Conservation (phyloP, 768 basidiomycete species). For the Lactarius evosmus region DNA sequence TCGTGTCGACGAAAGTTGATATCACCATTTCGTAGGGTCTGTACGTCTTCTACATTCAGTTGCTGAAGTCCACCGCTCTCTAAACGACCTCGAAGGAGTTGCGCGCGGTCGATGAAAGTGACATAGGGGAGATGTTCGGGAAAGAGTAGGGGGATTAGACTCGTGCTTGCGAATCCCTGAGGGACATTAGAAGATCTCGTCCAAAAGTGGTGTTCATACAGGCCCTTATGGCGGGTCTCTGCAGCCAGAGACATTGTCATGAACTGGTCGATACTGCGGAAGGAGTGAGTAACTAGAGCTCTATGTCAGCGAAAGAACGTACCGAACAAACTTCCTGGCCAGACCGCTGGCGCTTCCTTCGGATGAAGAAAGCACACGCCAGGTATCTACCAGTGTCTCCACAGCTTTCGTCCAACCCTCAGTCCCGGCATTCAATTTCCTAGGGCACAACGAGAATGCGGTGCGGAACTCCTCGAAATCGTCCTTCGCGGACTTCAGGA, state of each 20-base stretch:
- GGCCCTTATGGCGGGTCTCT: constrained; percentile 68
- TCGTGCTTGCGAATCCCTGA: constrained; percentile 33
- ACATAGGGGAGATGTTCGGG: constrained; percentile 69
- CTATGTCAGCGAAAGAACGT: constrained; percentile 31
- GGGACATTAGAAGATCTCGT: constrained; percentile 36
- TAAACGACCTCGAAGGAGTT: constrained; percentile 61
- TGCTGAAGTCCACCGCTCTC: constrained; percentile 52
- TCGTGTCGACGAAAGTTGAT: constrained; percentile 42
- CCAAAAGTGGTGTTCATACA: constrained; percentile 81
- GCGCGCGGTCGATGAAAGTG: constrained; percentile 63
- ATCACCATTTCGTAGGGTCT: constrained; percentile 54
- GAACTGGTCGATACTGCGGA: constrained; percentile 64
- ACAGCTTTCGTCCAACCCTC: constrained; percentile 37
- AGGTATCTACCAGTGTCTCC: constrained; percentile 50
- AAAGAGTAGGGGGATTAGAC: constrained; percentile 67
- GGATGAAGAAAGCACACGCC: constrained; percentile 47
- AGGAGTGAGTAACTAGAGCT: constrained; percentile 15
- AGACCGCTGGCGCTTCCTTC: constrained; percentile 40
- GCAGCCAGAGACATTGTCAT: constrained; percentile 73
- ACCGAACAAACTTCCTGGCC: constrained; percentile 65
- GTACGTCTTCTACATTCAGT: constrained; percentile 53
- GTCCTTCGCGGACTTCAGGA: constrained; percentile 38
- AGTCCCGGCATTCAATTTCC: constrained; percentile 19
- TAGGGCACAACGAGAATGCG: constrained; percentile 25
- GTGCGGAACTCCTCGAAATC: constrained; percentile 28